phyloP scores from a whole-genome alignment of 1,284 basidiomycete species.

The Cryptococcus floricola region DNA sequence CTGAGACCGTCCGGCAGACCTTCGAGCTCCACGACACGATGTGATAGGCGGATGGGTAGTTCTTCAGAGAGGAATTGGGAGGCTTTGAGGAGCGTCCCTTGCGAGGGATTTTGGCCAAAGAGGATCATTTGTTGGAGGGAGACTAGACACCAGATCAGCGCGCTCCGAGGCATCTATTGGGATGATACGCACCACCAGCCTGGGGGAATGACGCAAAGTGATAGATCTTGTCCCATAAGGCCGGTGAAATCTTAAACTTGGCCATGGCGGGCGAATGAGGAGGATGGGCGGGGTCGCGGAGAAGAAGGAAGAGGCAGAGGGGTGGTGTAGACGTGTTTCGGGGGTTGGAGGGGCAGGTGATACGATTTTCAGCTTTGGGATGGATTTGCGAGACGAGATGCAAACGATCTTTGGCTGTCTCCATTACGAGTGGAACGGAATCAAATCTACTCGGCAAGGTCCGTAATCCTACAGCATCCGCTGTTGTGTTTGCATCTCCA shows the following conservation, averaged over 20 bases:
- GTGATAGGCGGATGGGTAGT: conserved; percentile 88
- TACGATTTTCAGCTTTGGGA: too few relatives aligned
- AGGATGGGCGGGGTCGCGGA: too few relatives aligned
- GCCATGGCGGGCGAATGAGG: conserved; percentile 31
- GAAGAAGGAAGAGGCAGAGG: too few relatives aligned
- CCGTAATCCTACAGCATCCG: too few relatives aligned
- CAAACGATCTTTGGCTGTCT: too few relatives aligned
- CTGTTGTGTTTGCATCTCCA: too few relatives aligned
- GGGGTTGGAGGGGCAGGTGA: too few relatives aligned
- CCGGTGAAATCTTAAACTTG: conserved; percentile 60
- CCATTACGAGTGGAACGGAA: too few relatives aligned
- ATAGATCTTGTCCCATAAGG: conserved; percentile 88
- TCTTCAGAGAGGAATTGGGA: conserved; percentile 73
- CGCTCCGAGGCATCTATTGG: neutral
- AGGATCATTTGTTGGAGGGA: conserved; percentile 87
- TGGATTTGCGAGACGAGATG: too few relatives aligned
- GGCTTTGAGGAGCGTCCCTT: conserved; percentile 80
- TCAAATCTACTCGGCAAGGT: too few relatives aligned
- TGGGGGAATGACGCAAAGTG: conserved; percentile 93
- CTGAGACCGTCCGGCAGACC: conserved; percentile 87
- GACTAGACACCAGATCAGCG: conserved; percentile 54
- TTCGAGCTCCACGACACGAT: conserved; percentile 94
- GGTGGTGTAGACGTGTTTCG: too few relatives aligned
- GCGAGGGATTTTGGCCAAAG: conserved; percentile 79
- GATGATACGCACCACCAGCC: conserved; percentile 66